Evolutionary conservation across 495 filamentous ascomycete species (phyloP), one percentile per base, ranked within the genome.

Genomic region (Xylaria castorea): DNA sequence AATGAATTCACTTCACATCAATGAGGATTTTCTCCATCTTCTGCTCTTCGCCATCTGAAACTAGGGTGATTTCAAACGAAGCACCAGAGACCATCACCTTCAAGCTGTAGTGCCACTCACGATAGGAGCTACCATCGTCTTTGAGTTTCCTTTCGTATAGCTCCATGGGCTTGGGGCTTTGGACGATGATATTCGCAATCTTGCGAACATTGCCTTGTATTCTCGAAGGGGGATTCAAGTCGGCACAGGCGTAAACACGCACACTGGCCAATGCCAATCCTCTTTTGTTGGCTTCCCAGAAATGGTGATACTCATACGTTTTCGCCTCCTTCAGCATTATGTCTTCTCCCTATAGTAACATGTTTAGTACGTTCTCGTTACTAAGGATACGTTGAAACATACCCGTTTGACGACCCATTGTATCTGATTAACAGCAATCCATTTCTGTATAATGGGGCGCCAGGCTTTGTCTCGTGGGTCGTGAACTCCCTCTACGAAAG

Each of bases 381-480:
- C 0, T 36, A 0, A 3, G 2, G 20, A 30, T 30, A 14, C 18
- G 1, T 27, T 57, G 8, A 0, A 42, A 20, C 50, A 16, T 57
- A 68, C 66, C 14, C 50, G 66, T 44, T 32, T 68, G 18, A 68
- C 36, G 3, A 68, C n/a, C 66, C 66, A 68, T 16, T 57, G 0
- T 0, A 68, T 44, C 30, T 68, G 66, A 0, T 57, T 32, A 1
- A 0, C 8, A 7, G 66, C 66, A 6, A 0, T 12, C 50, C 66
- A 68, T 3, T 27, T 0, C 27, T 16, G 0, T 38, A 0, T 14
- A 14, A n/a, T 25, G 0, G 9, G 0, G 12, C 25, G 6, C 46
- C 46, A 67, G 20, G 0, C 9, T 11, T 32, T 32, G n/a, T 67
- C 64, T 36, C 32, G 11, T 8, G 16, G 64, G n/a, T 67, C 46